Base-by-base conservation (phyloP, 352 stramenopile species). In the Pythium pyrilobum region DNA sequence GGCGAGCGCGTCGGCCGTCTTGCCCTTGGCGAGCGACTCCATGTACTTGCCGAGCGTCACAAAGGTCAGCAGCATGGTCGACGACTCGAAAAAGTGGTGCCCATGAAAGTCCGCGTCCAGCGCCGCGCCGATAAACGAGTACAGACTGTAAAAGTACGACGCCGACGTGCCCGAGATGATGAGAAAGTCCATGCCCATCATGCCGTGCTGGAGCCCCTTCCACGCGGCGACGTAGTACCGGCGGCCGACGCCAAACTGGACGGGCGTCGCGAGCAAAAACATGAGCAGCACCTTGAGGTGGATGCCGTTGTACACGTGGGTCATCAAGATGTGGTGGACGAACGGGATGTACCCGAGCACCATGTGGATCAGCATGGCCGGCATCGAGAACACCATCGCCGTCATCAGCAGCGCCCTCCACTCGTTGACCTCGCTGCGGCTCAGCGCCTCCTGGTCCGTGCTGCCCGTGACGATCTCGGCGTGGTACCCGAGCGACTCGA, bases 121-220 rank as follows among this genome's bases (percentile, higher is more conserved):
- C 0, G 64, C 69, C 27, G 77, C 86, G 11, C 78, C 71, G 24
- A 96, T 64, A 23, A 95, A 73, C 36, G 84, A 88, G 38, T 89
- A 63, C 31, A 94, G 76, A 37, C 82, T 92, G 59, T 95, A 96
- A 11, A 86, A 64, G 55, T 96, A 96, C 50, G 85, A 92, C 40
- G 85, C 80, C n/a, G 77, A 81, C 0, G 85, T 94, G 52, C 85
- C 85, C 8, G 84, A 68, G 32, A 92, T 82, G 27, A 96, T 84
- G 27, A 96, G 54, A 49, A 95, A 95, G 48, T 92, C 83, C 85
- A 95, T 96, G n/a, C 85, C 85, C 72, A 93, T 89, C 47, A 89
- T 85, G 2, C 85, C 78, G 45, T 94, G 85, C 59, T 88, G 72
- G 12, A 94, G 32, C 11, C 84, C 82, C 46, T 92, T 91, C 63